These are phyloP conservation scores for Irpex sp. DNA, from an alignment of 1,284 basidiomycete genomes.

Conservation along the genomic window DNA sequence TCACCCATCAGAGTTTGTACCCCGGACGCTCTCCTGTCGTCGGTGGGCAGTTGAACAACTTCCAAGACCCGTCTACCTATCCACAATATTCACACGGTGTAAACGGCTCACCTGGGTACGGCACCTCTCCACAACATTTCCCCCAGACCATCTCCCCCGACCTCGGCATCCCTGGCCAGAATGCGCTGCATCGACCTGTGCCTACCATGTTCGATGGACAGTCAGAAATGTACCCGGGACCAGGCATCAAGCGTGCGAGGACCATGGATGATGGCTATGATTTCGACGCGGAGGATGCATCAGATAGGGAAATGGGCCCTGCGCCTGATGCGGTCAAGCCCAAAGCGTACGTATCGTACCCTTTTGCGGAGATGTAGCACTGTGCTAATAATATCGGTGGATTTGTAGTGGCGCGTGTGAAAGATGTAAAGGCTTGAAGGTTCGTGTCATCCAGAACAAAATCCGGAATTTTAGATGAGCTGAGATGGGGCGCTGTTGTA, in stretches of 20 bases:
- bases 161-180: not conserved
- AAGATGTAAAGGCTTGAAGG: constrained; percentile 71
- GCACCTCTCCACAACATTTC: not conserved
- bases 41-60: not conserved
- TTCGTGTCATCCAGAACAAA: constrained; percentile 16
- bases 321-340: constrained; percentile 29
- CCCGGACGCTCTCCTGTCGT: not conserved
- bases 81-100: not conserved
- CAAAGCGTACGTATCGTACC: constrained; percentile 39
- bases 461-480: not conserved
- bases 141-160: not conserved
- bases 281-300: constrained; percentile 4
- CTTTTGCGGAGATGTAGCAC: not conserved
- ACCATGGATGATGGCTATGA: constrained; percentile 3
- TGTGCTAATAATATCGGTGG: constrained; percentile 15
- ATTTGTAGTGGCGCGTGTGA: constrained; percentile 42
- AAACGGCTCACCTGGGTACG: not conserved
- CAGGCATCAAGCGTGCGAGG: not conserved
- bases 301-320: constrained; percentile 3
- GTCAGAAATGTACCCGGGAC: not conserved
- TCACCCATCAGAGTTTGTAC: not conserved
- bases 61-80: constrained; percentile 1
- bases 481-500: constrained; percentile 13
- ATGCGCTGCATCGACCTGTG: not conserved
- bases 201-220: not conserved